phyloP scores from a whole-genome alignment of 345 rosid genomes.

The Reutealis trisperma region DNA sequence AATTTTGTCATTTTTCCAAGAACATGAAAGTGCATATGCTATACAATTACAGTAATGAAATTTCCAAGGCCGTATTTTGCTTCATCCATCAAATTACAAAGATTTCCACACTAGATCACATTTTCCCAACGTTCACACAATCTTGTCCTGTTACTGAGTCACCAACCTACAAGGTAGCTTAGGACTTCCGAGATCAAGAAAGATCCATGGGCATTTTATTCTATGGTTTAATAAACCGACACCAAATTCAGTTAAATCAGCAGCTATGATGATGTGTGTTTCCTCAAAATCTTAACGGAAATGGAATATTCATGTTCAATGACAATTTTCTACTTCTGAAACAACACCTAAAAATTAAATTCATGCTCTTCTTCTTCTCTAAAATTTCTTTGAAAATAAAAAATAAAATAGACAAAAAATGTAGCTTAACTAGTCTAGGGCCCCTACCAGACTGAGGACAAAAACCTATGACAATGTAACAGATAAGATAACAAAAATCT shows the following conservation, averaged over 20 bases:
- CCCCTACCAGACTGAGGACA: neutral
- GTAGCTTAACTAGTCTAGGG: neutral
- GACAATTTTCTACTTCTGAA: neutral
- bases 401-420: too few species aligned
- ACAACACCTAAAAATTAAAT: neutral
- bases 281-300: neutral
- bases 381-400: too few species aligned
- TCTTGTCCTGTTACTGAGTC: neutral
- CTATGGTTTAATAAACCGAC: neutral
- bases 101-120: neutral
- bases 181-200: neutral
- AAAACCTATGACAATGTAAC: neutral
- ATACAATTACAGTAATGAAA: neutral
- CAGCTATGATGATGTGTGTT: neutral
- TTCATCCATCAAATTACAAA: neutral
- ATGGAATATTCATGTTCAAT: neutral
- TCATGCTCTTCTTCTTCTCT: neutral
- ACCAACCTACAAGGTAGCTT: neutral
- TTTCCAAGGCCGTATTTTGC: neutral
- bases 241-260: neutral
- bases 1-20: too few species aligned
- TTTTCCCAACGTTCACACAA: neutral
- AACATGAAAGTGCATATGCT: neutral
- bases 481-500: neutral
- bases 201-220: conserved; percentile 8